Percentiles rank a stretch among this genome's conserved stretches.
phyloP scores from a whole-genome alignment of 768 basidiomycete species.

The Brasilioporus rufonigricans region DNA sequence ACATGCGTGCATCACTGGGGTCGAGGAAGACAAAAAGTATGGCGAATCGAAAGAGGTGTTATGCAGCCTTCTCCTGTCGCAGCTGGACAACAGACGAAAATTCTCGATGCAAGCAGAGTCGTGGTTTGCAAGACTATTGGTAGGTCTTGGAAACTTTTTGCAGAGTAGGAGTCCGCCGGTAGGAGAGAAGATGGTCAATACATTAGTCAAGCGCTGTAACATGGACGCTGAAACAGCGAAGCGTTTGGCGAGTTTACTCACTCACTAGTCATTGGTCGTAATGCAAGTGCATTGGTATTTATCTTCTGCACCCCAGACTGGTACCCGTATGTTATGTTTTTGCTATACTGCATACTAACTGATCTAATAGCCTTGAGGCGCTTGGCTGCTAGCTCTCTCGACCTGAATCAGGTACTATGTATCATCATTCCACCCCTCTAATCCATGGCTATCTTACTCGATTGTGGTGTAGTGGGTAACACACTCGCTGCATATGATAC shows the following conservation, averaged over 20 bases:
- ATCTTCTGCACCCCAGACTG: neutral
- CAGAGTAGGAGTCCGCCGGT: slow-evolving; percentile 20
- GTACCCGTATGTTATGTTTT: neutral
- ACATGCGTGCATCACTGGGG: slow-evolving; percentile 43
- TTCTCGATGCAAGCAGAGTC: slow-evolving; percentile 27
- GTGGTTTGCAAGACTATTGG: slow-evolving; percentile 24
- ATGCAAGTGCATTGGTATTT: neutral
- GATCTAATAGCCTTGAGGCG: too few relatives aligned
- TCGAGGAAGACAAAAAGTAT: slow-evolving; percentile 34
- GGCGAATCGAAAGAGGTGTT: slow-evolving; percentile 31
- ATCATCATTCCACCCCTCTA: too few relatives aligned
- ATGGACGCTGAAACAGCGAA: slow-evolving; percentile 28
- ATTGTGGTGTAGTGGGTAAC: too few relatives aligned
- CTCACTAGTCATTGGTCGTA: neutral
- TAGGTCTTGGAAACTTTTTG: slow-evolving; percentile 20
- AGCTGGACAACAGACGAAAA: slow-evolving; percentile 6
- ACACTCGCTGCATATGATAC: too few relatives aligned
- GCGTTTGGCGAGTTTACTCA: slow-evolving; percentile 16
- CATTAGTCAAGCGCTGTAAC: slow-evolving; percentile 27
- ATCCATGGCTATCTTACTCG: too few relatives aligned
- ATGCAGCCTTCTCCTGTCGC: slow-evolving; percentile 17
- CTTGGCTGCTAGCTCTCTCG: too few relatives aligned
- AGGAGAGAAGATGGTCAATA: slow-evolving; percentile 25
- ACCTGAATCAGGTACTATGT: too few relatives aligned
- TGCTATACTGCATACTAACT: too few relatives aligned